A percentile compares a stretch with the other conserved stretches of the same genome.
Evolutionary conservation across 441 rosid genomes (phyloP).

Genomic region (Arabidopsis lyrata): DNA sequence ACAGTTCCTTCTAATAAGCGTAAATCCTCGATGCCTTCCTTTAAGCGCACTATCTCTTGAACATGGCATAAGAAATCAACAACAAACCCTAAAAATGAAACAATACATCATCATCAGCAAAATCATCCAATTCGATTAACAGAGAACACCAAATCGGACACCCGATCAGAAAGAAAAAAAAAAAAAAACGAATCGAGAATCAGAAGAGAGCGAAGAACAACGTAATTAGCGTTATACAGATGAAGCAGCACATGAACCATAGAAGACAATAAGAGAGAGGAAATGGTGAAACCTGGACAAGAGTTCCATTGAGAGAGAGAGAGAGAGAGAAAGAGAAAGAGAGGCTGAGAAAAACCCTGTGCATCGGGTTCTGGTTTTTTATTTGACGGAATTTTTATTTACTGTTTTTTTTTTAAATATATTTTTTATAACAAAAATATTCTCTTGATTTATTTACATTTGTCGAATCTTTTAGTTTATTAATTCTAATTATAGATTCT

Average conservation of each 20-base stretch:
- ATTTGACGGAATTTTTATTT: too few species aligned
- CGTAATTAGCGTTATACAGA: background rate
- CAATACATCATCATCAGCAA: slow-evolving; percentile 31
- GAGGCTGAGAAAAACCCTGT: slow-evolving; percentile 37
- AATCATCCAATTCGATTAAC: slow-evolving; percentile 21
- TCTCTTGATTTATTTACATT: too few species aligned
- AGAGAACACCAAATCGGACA: slow-evolving; percentile 17
- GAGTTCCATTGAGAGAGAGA: slow-evolving; percentile 27
- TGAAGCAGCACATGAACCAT: background rate
- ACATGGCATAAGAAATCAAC: slow-evolving; percentile 43
- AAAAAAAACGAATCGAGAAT: slow-evolving; percentile 26
- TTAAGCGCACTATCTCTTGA: slow-evolving; percentile 24
- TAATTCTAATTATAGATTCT: too few species aligned
- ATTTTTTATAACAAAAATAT: too few species aligned
- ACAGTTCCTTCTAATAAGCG: slow-evolving; percentile 28
- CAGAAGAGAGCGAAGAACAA: slow-evolving; percentile 19
- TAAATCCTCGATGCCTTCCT: slow-evolving; percentile 37
- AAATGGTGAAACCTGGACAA: slow-evolving; percentile 36
- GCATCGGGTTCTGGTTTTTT: too few species aligned
- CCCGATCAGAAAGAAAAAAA: slow-evolving; percentile 1
- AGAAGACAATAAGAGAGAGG: slow-evolving; percentile 9
- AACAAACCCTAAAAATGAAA: slow-evolving; percentile 44
- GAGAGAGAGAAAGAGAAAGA: slow-evolving; percentile 31
- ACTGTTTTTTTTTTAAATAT: too few species aligned
- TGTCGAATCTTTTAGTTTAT: too few species aligned